A percentile compares a stretch with the other conserved stretches of the same genome.
Evolutionary conservation across 768 basidiomycete genomes (phyloP).

Genomic region (Boletellus sp.): DNA sequence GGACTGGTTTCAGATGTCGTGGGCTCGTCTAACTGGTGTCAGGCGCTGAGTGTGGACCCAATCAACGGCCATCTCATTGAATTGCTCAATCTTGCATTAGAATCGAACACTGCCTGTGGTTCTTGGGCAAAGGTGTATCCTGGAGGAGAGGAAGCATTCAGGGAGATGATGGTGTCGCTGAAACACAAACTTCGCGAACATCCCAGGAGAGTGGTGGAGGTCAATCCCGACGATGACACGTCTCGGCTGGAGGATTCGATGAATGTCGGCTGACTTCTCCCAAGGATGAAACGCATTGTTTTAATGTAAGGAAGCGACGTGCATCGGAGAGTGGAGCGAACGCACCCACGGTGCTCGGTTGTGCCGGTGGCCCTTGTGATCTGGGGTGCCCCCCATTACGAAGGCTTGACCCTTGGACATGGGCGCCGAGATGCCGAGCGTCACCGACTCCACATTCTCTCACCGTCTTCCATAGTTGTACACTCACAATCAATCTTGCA

Average conservation of each 20-base stretch:
- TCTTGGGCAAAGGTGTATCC: conserved; percentile 34
- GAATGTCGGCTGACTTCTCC: conserved; percentile 27
- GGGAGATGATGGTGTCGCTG: conserved; percentile 30
- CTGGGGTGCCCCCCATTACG: conserved; percentile 24
- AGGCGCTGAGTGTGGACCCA: conserved; percentile 80
- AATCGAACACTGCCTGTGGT: conserved; percentile 37
- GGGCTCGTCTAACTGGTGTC: conserved; percentile 1
- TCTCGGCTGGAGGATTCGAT: conserved; percentile 27
- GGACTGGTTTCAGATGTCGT: conserved; percentile 16
- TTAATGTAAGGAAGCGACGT: conserved; percentile 19
- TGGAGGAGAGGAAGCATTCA: conserved; percentile 33
- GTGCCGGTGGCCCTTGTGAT: conserved; percentile 18
- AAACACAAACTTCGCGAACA: conserved; percentile 28
- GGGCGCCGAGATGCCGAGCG: conserved; percentile 33
- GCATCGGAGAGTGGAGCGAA: conserved; percentile 21
- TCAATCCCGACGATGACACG: conserved; percentile 14
- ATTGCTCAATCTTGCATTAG: conserved; percentile 76
- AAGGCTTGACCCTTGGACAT: conserved; percentile 7
- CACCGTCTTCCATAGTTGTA: conserved; percentile 28
- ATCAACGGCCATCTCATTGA: conserved; percentile 80
- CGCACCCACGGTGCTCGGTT: conserved; percentile 21
- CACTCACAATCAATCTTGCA: conserved; percentile 30
- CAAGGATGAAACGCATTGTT: conserved; percentile 18
- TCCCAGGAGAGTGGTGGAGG: conserved; percentile 17
- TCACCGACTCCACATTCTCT: conserved; percentile 34